Evolutionary conservation across 2,329 filamentous ascomycete species (phyloP).

Genomic region (Fusarium gaditjirri): DNA sequence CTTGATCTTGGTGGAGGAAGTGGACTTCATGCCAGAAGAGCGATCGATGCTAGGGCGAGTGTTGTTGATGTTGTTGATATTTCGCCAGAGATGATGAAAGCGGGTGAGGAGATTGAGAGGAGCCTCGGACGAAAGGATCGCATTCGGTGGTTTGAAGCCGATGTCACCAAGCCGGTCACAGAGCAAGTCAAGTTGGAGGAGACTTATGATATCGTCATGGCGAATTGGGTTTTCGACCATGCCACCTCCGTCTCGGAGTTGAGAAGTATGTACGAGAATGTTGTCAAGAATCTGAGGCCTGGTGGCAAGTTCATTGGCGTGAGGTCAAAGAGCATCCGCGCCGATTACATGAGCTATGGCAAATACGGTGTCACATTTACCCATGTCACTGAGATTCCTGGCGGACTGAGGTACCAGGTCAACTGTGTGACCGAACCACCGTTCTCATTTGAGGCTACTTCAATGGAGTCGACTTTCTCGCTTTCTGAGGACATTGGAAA

Average conservation of each 20-base stretch:
- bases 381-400: neutral
- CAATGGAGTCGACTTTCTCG: neutral
- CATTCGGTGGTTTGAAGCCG: neutral
- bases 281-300: neutral
- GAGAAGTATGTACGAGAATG: conserved; percentile 1
- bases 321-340: neutral
- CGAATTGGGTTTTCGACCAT: conserved; percentile 2
- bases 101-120: neutral
- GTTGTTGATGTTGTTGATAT: neutral
- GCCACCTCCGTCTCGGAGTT: neutral
- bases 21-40: neutral
- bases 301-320: neutral
- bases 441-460: neutral
- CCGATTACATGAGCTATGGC: neutral
- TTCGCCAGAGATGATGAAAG: neutral
- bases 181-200: neutral
- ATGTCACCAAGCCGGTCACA: neutral
- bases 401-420: neutral
- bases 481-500: neutral
- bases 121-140: neutral
- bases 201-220: neutral
- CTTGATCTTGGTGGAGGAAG: neutral
- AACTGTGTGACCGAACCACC: neutral
- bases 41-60: neutral
- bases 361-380: neutral